Conservation (phyloP, 768 basidiomycete species). For the Naganishia vaughanmartiniae region DNA sequence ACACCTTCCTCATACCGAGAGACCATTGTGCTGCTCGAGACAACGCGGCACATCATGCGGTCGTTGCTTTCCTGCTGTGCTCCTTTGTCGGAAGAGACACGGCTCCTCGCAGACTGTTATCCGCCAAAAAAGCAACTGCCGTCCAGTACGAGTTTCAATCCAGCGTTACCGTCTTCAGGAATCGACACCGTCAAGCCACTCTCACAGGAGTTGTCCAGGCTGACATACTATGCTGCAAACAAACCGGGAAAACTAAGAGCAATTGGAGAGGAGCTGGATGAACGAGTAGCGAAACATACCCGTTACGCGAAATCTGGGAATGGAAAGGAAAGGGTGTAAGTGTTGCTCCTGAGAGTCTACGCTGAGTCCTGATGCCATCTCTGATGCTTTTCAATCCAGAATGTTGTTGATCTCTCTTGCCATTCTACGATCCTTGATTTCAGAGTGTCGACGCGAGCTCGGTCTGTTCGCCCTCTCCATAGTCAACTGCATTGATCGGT, state of each 20-base stretch:
- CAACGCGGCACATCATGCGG: constrained; percentile 1
- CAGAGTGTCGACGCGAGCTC: constrained; percentile 63
- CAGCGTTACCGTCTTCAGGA: constrained; percentile 15
- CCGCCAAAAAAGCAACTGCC: constrained; percentile 32
- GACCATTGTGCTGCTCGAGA: no score
- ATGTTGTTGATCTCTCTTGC: constrained; percentile 73
- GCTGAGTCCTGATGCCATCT: not conserved
- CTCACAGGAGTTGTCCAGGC: constrained; percentile 47
- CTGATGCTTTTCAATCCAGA: constrained; percentile 21
- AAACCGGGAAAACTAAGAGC: constrained; percentile 47
- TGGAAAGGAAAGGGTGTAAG: constrained; percentile 74
- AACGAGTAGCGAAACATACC: constrained; percentile 17
- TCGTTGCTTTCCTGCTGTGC: constrained; percentile 54
- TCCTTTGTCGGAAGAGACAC: constrained; percentile 55
- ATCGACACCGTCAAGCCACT: constrained; percentile 46
- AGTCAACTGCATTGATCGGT: constrained; percentile 39
- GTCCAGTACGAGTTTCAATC: constrained; percentile 10
- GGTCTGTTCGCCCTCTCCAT: constrained; percentile 43
- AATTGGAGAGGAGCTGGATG: constrained; percentile 37
- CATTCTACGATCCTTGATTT: constrained; percentile 75
- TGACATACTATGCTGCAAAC: constrained; percentile 47
- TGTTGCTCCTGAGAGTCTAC: constrained; percentile 31
- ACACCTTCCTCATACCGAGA: not conserved
- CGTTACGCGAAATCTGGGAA: constrained; percentile 62
- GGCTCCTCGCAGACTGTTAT: constrained; percentile 31